Base-by-base conservation (phyloP, 2,329 filamentous ascomycete species). In the Hypoxylon rubiginosum region DNA sequence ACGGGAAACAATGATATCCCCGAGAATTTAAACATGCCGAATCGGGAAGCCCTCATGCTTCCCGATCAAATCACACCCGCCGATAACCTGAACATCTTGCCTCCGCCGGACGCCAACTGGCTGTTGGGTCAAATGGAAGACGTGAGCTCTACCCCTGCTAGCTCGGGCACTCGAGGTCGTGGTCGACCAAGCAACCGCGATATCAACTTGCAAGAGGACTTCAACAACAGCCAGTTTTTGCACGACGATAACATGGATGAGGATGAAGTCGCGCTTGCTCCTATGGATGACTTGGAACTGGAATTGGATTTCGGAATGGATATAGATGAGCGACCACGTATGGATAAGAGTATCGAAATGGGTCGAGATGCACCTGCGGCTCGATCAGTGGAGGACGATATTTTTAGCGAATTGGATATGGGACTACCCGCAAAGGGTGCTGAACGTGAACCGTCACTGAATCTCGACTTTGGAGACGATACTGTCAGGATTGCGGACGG, bases 1-100 rank as follows among this genome's bases (percentile, higher is more conserved):
- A 92, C 90, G 51, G 95, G 95, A 71, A 97, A 97, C 81, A 97
- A 98, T 77, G 96, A 99, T 80, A 87, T 98, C 73, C 93, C 94
- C n/a, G 87, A 90, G 54, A 93, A 92, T 74, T 85, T 95, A 15
- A 91, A 93, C 74, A 86, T 92, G 69, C 91, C 92, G 30, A 94
- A 94, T 73, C 91, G 94, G 52, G 93, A 94, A 77, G 91, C 93
- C 28, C 87, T 98, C 69, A 92, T 95, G 75, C 86, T 99, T 58
- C 94, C 94, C 6, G 96, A 99, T 82, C 91, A 91, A 58, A 92
- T 99, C 71, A 98, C 96, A 10, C 94, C 97, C 68, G 92, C 96
- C 66, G 96, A 99, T 77, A 90, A 90, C 73, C 83, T 91, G 49
- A 88, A 90, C 69, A 81, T 90, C 64, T 86, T 97, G 24, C 92